A percentile compares a stretch with the other conserved stretches of the same genome.
Evolutionary conservation across 2,329 filamentous ascomycete genomes (phyloP).

Genomic region (Botrytis elliptica): DNA sequence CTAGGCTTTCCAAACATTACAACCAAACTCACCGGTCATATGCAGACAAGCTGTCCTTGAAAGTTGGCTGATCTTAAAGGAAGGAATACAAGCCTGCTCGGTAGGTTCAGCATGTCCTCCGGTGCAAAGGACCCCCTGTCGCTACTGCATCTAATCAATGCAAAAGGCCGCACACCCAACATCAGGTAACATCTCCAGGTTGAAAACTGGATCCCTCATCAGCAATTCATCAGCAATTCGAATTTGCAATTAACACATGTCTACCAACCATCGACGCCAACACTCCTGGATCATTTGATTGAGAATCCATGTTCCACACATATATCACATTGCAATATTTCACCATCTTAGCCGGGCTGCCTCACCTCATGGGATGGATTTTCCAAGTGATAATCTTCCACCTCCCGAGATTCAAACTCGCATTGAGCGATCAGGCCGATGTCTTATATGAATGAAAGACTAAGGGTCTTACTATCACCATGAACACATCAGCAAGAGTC

Average conservation of each 20-base stretch:
- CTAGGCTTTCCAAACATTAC: slow-evolving; percentile 12
- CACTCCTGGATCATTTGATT: slow-evolving; percentile 13
- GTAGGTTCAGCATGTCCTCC: slow-evolving; percentile 21
- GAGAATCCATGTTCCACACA: slow-evolving; percentile 16
- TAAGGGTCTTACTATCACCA: slow-evolving; percentile 14
- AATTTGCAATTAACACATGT: slow-evolving; percentile 18
- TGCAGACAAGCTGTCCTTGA: slow-evolving; percentile 24
- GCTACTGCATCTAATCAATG: slow-evolving; percentile 26
- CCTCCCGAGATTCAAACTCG: slow-evolving; percentile 10
- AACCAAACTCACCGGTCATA: slow-evolving; percentile 22
- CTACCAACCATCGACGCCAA: slow-evolving; percentile 20
- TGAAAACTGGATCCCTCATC: slow-evolving; percentile 22
- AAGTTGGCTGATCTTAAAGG: slow-evolving; percentile 20
- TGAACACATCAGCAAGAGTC: slow-evolving; percentile 20
- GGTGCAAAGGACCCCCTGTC: slow-evolving; percentile 22
- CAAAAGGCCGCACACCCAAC: slow-evolving; percentile 25
- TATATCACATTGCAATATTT: slow-evolving; percentile 12
- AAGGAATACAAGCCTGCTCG: slow-evolving; percentile 23
- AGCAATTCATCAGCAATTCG: slow-evolving; percentile 17
- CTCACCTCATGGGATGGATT: slow-evolving; percentile 9
- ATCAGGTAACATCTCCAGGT: slow-evolving; percentile 25
- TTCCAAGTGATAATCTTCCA: slow-evolving; percentile 20
- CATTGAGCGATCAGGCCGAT: slow-evolving; percentile 13
- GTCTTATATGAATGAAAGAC: slow-evolving; percentile 14
- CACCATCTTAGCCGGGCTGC: slow-evolving; percentile 16